Percentiles rank a stretch among this genome's conserved stretches.
Conservation (phyloP, 2,329 filamentous ascomycete species). For the Xylaria sp. region DNA sequence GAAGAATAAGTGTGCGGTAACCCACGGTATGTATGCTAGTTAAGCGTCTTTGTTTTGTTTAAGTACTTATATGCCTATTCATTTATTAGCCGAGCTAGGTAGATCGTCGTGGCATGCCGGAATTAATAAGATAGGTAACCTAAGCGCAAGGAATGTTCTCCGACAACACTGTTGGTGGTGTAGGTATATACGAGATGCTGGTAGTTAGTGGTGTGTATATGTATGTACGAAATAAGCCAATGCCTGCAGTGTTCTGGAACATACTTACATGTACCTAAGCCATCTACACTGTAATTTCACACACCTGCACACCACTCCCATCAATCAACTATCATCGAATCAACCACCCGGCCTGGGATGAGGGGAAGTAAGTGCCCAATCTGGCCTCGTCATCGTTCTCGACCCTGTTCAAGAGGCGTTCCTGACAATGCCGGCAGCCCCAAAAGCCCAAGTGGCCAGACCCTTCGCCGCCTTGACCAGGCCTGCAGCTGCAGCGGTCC, state of each 20-base stretch:
- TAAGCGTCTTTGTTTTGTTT: not conserved
- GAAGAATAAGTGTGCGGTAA: not conserved
- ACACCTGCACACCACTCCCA: not conserved
- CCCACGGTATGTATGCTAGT: too few relatives aligned
- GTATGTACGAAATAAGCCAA: slow-evolving; percentile 1
- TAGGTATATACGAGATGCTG: not conserved
- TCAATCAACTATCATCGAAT: not conserved
- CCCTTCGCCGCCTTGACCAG: slow-evolving; percentile 11
- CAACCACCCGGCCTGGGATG: not conserved
- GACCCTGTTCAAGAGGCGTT: slow-evolving; percentile 13
- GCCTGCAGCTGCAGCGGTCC: slow-evolving; percentile 28
- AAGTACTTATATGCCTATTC: not conserved
- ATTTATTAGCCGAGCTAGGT: not conserved
- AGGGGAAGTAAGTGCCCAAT: not conserved
- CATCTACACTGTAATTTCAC: not conserved
- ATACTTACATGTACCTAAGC: not conserved
- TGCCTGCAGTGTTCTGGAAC: slow-evolving; percentile 26
- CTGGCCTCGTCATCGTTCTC: slow-evolving; percentile 26
- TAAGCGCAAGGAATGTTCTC: slow-evolving; percentile 2
- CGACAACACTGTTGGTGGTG: slow-evolving; percentile 12
- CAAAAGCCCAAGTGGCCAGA: slow-evolving; percentile 3
- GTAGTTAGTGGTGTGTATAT: not conserved
- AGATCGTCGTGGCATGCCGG: not conserved
- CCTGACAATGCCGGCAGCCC: slow-evolving; percentile 17
- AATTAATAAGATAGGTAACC: not conserved